Percentiles rank a stretch among this genome's conserved stretches.
Conservation (phyloP, 768 basidiomycete species). For the Psilocybe cubensis region DNA sequence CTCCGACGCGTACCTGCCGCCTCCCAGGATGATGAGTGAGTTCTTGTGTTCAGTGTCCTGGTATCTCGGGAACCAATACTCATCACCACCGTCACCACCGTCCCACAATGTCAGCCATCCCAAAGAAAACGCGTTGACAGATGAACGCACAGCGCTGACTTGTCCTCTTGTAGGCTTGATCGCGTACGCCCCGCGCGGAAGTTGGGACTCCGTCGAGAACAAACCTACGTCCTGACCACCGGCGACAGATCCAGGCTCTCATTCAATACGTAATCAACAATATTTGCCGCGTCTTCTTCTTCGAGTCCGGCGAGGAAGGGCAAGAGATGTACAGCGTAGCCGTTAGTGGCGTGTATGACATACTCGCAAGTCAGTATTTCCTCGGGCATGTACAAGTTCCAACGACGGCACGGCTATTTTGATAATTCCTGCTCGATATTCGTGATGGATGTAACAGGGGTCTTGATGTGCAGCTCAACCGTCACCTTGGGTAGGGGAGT, state of each 20-base stretch:
- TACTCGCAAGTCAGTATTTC: constrained; percentile 62
- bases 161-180: constrained; percentile 80
- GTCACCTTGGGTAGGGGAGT: constrained; percentile 27
- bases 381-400: constrained; percentile 66
- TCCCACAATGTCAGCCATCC: constrained; percentile 47
- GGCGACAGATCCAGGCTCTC: background rate
- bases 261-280: background rate
- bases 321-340: constrained; percentile 77
- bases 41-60: constrained; percentile 15
- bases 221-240: background rate
- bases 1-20: constrained; percentile 15
- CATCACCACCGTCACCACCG: constrained; percentile 51
- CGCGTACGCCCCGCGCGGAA: constrained; percentile 13
- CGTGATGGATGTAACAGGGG: constrained; percentile 60
- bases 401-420: constrained; percentile 35
- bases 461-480: constrained; percentile 70
- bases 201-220: background rate
- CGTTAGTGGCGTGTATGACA: constrained; percentile 89
- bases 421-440: constrained; percentile 4
- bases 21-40: constrained; percentile 8
- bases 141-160: constrained; percentile 46
- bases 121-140: constrained; percentile 39
- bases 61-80: constrained; percentile 84
- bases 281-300: background rate
- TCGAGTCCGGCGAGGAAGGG: constrained; percentile 56